Percentiles rank a stretch among this genome's conserved stretches.
phyloP scores from a whole-genome alignment of 192 early-diverging fungal genomes.

The Oehlia diaphana region DNA sequence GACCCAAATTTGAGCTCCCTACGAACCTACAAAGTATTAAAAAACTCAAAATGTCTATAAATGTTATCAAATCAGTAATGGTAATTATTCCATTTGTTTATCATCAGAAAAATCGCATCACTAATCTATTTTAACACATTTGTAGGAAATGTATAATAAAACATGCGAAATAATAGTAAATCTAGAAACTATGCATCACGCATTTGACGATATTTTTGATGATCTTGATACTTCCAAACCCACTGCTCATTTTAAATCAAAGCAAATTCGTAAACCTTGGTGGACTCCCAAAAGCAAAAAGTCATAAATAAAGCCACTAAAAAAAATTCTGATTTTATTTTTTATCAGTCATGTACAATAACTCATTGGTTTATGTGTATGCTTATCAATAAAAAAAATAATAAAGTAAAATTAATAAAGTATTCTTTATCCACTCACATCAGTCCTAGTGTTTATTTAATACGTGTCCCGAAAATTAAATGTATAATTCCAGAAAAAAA shows the following conservation, averaged over 20 bases:
- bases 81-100: not conserved
- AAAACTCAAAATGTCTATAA: not conserved
- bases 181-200: not conserved
- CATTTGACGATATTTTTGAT: constrained; percentile 18
- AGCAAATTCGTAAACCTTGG: constrained; percentile 15
- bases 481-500: too few relatives aligned
- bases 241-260: constrained; percentile 1
- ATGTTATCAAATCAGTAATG: not conserved
- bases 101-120: not conserved
- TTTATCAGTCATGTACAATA: too few relatives aligned
- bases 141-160: not conserved
- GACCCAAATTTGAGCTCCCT: constrained; percentile 15
- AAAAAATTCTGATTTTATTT: too few relatives aligned
- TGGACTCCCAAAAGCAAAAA: not conserved
- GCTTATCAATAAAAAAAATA: too few relatives aligned
- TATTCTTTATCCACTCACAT: too few relatives aligned
- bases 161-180: not conserved
- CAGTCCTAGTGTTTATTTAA: too few relatives aligned
- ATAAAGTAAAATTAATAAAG: too few relatives aligned
- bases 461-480: too few relatives aligned
- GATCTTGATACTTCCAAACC: not conserved
- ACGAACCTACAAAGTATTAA: constrained; percentile 9
- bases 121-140: not conserved
- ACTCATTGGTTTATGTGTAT: too few relatives aligned
- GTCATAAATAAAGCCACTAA: not conserved